Base-by-base conservation (phyloP, 441 rosid species). In the Bruguiera hainesii region DNA sequence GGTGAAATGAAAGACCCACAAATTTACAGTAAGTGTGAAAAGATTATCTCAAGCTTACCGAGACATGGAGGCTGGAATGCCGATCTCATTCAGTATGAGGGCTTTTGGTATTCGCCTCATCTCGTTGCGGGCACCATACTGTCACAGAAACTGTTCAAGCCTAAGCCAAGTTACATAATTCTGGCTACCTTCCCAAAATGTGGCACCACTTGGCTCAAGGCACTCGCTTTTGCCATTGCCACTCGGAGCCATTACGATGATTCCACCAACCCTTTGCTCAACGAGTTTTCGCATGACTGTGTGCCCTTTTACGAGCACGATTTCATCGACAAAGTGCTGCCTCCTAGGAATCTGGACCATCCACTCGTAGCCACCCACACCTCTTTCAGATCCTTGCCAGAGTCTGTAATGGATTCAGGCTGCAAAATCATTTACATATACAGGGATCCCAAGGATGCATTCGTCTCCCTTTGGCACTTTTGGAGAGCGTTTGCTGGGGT, bases 141-240 rank as follows among this genome's bases (percentile, higher is more conserved):
- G 5, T 19, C 48, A 2, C 68, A 64, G 28, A 10, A 64, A 8
- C 48, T 63, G 15, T 78, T 73, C 66, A 68, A 21, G 50, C 71
- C 80, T 68, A 72, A 64, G 67, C 73, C 84, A 55, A 60, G 50
- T 18, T 76, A 81, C 28, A 57, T 81, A 39, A 21, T 75, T 35
- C 28, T 77, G 11, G 76, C 73, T 9, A 76, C 72, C 64, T 35
- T 33, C 70, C 83, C 80, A 0, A 83, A 77, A 69, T 66, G 75
- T 1, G 82, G 82, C 49, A 75, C 76, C 7, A 75, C 81, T 53
- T 83, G 85, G 85, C 75, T 79, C 63, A 79, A 81, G 71, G 79
- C 87, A 7, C 7, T 83, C 7, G 63, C 66, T 28, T 76, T 75
- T 35, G 68, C 77, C 68, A 77, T 71, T 56, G 21, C 61, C 19